Evolutionary conservation across 2,329 filamentous ascomycete genomes (phyloP).

Genomic region (Cadophora malorum): DNA sequence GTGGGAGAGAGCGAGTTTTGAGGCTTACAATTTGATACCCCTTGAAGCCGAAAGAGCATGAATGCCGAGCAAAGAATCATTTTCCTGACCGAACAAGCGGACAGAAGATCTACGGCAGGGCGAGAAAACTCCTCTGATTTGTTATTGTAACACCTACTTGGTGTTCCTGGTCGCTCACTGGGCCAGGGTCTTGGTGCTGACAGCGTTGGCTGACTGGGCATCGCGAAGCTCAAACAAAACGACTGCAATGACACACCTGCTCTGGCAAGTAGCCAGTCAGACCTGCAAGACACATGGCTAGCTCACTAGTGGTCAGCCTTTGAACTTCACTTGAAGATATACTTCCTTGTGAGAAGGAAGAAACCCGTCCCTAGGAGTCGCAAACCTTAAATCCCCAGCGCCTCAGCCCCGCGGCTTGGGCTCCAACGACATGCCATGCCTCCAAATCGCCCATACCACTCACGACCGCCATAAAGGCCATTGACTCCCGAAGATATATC

Average conservation of each 20-base stretch:
- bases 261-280: no score
- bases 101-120: no score
- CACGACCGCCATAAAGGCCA: background rate
- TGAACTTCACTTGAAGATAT: conserved; percentile 6
- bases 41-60: background rate
- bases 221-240: background rate
- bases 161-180: background rate
- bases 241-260: no score
- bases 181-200: background rate
- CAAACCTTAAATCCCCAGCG: background rate
- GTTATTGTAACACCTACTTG: background rate
- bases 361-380: background rate
- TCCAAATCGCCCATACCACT: background rate
- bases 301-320: no score
- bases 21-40: conserved; percentile 1
- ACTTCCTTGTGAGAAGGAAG: background rate
- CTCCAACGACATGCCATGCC: conserved; percentile 17
- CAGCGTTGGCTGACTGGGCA: background rate
- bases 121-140: no score
- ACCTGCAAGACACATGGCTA: background rate
- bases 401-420: background rate
- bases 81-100: no score
- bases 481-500: background rate
- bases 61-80: background rate
- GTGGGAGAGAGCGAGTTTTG: background rate